Conservation (phyloP, 768 basidiomycete genomes). For the Trametes maxima region DNA sequence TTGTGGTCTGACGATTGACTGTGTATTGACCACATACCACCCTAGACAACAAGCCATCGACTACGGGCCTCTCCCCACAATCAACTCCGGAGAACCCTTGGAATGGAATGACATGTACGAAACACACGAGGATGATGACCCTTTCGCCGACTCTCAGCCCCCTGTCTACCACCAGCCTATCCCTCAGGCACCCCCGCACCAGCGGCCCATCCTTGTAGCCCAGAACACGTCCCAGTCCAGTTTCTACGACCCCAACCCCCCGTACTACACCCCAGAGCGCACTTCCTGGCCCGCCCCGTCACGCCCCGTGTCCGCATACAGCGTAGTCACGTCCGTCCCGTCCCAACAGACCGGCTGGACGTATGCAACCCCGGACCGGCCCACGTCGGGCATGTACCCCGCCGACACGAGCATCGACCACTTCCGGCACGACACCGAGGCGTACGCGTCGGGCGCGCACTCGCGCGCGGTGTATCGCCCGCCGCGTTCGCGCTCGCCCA, state of each 20-base stretch:
- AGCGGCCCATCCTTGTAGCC: slow-evolving; percentile 14
- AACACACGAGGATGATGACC: slow-evolving; percentile 31
- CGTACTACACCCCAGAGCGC: slow-evolving; percentile 16
- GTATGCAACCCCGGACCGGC: slow-evolving; percentile 16
- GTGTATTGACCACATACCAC: neutral
- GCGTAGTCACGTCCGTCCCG: slow-evolving; percentile 15
- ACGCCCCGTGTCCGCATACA: slow-evolving; percentile 24
- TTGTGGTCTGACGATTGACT: neutral
- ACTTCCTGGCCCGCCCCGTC: slow-evolving; percentile 20
- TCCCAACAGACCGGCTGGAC: slow-evolving; percentile 20
- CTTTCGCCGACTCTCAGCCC: slow-evolving; percentile 32
- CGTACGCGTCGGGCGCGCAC: slow-evolving; percentile 65
- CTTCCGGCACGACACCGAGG: slow-evolving; percentile 66
- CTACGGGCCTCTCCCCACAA: slow-evolving; percentile 31
- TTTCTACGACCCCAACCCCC: slow-evolving; percentile 9
- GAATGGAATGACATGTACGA: slow-evolving; percentile 25
- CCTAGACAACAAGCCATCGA: neutral
- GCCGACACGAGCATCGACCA: slow-evolving; percentile 50
- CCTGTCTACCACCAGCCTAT: slow-evolving; percentile 12
- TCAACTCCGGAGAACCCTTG: slow-evolving; percentile 37
- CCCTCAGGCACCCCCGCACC: slow-evolving; percentile 9
- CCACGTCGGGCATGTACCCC: slow-evolving; percentile 15
- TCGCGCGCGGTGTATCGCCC: slow-evolving; percentile 50
- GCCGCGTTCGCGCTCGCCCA: slow-evolving; percentile 74
- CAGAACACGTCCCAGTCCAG: slow-evolving; percentile 16